Conservation (phyloP, 1,284 basidiomycete species). For the Moniliophthora roreri region DNA sequence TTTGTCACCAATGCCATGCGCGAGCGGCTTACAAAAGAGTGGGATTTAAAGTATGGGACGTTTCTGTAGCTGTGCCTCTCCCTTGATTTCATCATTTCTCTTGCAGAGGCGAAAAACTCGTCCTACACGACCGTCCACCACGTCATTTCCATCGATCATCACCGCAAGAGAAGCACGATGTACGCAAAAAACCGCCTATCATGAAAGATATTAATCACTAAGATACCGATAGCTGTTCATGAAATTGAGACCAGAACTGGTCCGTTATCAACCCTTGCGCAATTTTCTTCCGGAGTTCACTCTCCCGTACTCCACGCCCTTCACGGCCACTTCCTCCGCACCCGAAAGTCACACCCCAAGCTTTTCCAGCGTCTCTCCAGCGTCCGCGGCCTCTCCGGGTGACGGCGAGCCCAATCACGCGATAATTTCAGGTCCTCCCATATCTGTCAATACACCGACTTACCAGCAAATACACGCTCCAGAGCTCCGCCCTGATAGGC, state of each 20-base stretch:
- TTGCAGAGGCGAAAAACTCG: constrained; percentile 70
- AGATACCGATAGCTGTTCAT: constrained; percentile 50
- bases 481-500: constrained; percentile 64
- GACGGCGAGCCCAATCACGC: constrained; percentile 19
- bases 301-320: constrained; percentile 61
- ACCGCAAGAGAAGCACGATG: constrained; percentile 73
- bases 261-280: constrained; percentile 24
- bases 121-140: constrained; percentile 89
- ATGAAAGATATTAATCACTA: too few relatives aligned
- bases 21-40: constrained; percentile 67
- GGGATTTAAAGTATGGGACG: constrained; percentile 73
- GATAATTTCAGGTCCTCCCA: constrained; percentile 3
- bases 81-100: constrained; percentile 4
- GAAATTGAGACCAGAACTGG: constrained; percentile 42
- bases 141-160: constrained; percentile 73
- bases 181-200: too few relatives aligned
- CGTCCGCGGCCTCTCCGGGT: background rate
- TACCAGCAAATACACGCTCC: constrained; percentile 40
- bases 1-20: constrained; percentile 94
- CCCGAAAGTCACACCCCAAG: background rate
- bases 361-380: background rate
- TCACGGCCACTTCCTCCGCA: constrained; percentile 43
- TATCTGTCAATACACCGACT: constrained; percentile 23
- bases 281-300: constrained; percentile 41
- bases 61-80: constrained; percentile 18